These are phyloP conservation scores for Fusarium sp. DNA, from an alignment of 2,329 filamentous ascomycete species.

Conservation along the genomic window DNA sequence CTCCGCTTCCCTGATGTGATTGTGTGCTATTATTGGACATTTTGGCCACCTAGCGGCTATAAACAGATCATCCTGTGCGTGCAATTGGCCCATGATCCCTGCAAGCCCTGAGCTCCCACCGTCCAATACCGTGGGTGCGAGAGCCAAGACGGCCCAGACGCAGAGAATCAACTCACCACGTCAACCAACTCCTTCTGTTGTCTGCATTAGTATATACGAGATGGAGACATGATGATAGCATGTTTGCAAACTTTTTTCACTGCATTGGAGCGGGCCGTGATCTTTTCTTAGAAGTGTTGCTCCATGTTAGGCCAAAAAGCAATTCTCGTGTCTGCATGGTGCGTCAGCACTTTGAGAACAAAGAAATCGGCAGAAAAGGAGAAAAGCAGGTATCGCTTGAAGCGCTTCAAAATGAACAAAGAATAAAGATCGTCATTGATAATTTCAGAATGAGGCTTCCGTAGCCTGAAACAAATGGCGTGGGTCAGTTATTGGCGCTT, in stretches of 20 bases:
- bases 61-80: slow-evolving; percentile 18
- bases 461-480: slow-evolving; percentile 27
- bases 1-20: slow-evolving; percentile 24
- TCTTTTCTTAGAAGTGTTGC: slow-evolving; percentile 23
- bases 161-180: slow-evolving; percentile 19
- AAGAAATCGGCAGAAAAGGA: fast-evolving
- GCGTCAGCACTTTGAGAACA: not conserved
- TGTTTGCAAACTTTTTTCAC: not conserved
- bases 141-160: slow-evolving; percentile 1
- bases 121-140: slow-evolving; percentile 12
- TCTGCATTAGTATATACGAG: slow-evolving; percentile 32
- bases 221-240: slow-evolving; percentile 16
- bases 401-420: slow-evolving; percentile 1
- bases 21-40: slow-evolving; percentile 33
- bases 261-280: slow-evolving; percentile 19
- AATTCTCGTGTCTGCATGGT: slow-evolving; percentile 18
- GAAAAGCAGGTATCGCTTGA: too few relatives aligned
- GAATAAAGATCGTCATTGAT: slow-evolving; percentile 16
- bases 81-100: slow-evolving; percentile 29
- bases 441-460: not conserved
- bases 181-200: slow-evolving; percentile 13
- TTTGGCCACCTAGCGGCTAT: slow-evolving; percentile 30
- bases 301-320: not conserved
- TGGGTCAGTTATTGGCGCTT: slow-evolving; percentile 27
- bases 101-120: slow-evolving; percentile 10